Percentiles rank a stretch among this genome's conserved stretches.
Evolutionary conservation across 1,284 basidiomycete genomes (phyloP).

Genomic region (Ustilago curta): DNA sequence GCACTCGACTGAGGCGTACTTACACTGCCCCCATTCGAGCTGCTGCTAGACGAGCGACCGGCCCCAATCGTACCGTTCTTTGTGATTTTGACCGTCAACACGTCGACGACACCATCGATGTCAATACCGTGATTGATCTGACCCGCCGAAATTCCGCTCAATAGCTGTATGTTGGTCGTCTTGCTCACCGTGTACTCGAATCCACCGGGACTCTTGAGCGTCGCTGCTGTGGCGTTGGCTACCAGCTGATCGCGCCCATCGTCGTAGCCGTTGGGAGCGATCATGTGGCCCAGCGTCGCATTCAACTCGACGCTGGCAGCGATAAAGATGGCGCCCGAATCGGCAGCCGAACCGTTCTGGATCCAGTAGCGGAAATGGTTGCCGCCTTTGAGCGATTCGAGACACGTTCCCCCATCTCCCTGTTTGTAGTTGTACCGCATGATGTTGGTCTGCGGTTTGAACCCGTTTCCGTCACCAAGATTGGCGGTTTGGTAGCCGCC

Average conservation of each 20-base stretch:
- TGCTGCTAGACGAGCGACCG: conserved; percentile 4
- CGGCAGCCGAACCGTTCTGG: conserved; percentile 59
- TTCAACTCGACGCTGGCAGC: conserved; percentile 61
- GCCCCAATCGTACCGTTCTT: conserved; percentile 56
- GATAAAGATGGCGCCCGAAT: conserved; percentile 63
- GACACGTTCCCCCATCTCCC: conserved; percentile 55
- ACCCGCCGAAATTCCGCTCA: conserved; percentile 37
- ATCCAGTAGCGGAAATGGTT: conserved; percentile 67
- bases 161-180: conserved; percentile 31
- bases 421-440: conserved; percentile 57
- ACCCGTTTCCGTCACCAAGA: conserved; percentile 65
- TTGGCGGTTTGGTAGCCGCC: conserved; percentile 64
- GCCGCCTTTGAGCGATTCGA: conserved; percentile 62
- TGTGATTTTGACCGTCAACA: conserved; percentile 60
- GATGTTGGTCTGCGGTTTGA: conserved; percentile 57
- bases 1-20: conserved; percentile 28
- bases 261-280: conserved; percentile 65
- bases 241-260: conserved; percentile 59
- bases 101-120: conserved; percentile 57
- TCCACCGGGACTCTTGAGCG: conserved; percentile 52
- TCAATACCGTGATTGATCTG: conserved; percentile 65
- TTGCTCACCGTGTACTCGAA: conserved; percentile 54
- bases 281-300: conserved; percentile 52
- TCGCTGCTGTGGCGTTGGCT: conserved; percentile 58
- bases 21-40: conserved; percentile 13